Base-by-base conservation (phyloP, 129 eudicot species). In the Tanacetum coccineum region DNA sequence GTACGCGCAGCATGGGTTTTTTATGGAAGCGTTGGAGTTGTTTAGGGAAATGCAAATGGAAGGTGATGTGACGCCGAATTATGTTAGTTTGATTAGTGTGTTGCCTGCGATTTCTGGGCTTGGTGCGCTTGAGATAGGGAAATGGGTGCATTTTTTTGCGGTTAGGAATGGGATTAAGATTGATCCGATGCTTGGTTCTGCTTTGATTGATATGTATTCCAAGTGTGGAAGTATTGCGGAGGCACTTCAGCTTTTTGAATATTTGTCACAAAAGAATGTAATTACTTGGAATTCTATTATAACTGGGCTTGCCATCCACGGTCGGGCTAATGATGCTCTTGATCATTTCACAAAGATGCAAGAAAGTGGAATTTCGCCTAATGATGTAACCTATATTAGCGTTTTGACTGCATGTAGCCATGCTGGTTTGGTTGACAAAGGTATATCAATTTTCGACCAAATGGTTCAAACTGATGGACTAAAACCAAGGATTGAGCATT, bases 231-330 rank as follows among this genome's bases (percentile, higher is more conserved):
- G 28, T 25, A 25, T 2, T 25, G 28, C 80, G 4, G 79, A 80
- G 64, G 87, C 87, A 4, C 52, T 82, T 51, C 83, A 72, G 56
- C 55, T 85, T 13, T 85, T 85, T 17, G 70, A 80, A 25, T 46
- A 70, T 56, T 54, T 82, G 4, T 17, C 72, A 6, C 76, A 54
- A 67, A 85, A 67, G 74, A 82, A 82, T 26, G 74, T 74, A 15
- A 61, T 82, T 62, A 80, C 87, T 15, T 82, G 92, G 92, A 81
- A 83, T 67, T 81, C 92, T 0, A 71, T 82, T 53, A 77, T 85
- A 40, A 62, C 66, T 4, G 92, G 87, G 44, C 78, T 82, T 21
- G 92, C 87, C 0, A 71, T 68, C 36, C 87, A 85, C 42, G 85
- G 87, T 64, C 70, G 53, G 67, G 83, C 81, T 6, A 61, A 64